Conservation (phyloP, 23 red algal genomes). For the Gracilariopsis chorda region DNA sequence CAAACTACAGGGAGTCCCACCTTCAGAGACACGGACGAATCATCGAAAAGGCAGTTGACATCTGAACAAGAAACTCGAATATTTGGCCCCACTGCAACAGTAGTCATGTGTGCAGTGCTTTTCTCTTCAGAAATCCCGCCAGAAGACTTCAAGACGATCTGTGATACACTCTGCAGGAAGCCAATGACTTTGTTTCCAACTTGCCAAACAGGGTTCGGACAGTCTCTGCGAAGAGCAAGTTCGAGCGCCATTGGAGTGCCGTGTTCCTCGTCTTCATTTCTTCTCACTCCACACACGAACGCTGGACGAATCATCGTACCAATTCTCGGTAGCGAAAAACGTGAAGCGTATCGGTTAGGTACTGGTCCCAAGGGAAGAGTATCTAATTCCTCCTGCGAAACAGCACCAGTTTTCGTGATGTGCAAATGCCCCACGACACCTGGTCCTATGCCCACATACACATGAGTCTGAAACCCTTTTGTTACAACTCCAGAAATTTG, state of each 20-base stretch:
- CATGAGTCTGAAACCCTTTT: conserved; percentile 20
- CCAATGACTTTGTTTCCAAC: conserved; percentile 8
- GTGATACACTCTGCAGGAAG: conserved; percentile 35
- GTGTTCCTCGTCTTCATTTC: not conserved
- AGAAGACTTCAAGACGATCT: not conserved
- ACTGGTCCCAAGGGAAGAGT: not conserved
- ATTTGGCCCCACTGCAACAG: not conserved
- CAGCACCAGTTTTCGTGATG: conserved; percentile 2
- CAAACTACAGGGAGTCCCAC: conserved; percentile 30
- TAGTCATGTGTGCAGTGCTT: not conserved
- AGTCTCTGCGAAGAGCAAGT: not conserved
- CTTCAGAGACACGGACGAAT: not conserved
- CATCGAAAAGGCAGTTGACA: conserved; percentile 23
- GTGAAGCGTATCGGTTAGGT: not conserved
- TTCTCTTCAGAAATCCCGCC: not conserved
- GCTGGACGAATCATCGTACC: not conserved
- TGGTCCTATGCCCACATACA: not conserved
- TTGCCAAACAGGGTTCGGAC: not conserved
- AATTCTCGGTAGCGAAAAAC: conserved; percentile 23
- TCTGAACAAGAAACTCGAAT: not conserved
- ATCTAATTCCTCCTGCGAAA: conserved; percentile 12
- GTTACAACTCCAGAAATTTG: conserved; percentile 28
- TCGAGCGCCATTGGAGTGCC: conserved; percentile 26
- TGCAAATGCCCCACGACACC: conserved; percentile 54
- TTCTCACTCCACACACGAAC: conserved; percentile 28